A percentile compares a stretch with the other conserved stretches of the same genome.
Evolutionary conservation across 1,284 basidiomycete species (phyloP).

Genomic region (Dichomitus squalens): DNA sequence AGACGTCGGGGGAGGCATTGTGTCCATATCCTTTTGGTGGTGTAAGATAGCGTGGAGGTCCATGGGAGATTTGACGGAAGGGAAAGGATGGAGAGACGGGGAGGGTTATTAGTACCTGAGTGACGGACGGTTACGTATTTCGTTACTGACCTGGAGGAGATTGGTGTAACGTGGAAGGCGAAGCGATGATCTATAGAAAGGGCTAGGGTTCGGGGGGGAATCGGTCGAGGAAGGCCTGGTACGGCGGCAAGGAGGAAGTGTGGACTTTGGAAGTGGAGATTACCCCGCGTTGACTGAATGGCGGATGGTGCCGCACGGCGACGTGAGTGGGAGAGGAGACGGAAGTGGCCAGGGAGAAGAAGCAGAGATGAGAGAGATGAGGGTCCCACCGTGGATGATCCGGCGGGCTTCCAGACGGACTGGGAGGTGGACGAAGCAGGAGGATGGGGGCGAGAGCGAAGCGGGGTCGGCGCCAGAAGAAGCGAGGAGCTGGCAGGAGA

Average conservation of each 20-base stretch:
- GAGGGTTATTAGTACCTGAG: constrained; percentile 21
- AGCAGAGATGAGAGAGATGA: constrained; percentile 9
- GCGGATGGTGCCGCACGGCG: neutral
- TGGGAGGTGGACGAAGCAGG: constrained; percentile 2
- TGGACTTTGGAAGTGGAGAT: constrained; percentile 13
- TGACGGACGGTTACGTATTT: constrained; percentile 8
- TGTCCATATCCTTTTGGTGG: constrained; percentile 24
- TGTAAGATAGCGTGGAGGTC: constrained; percentile 20
- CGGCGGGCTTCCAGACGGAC: constrained; percentile 14
- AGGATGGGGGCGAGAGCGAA: constrained; percentile 5
- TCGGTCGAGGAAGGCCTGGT: constrained; percentile 12
- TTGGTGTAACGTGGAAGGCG: constrained; percentile 1
- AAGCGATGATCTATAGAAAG: constrained; percentile 20
- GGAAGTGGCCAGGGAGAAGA: constrained; percentile 10
- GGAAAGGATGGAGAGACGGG: constrained; percentile 1
- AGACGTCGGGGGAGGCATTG: constrained; percentile 28
- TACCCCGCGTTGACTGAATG: constrained; percentile 21
- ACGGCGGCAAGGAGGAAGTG: constrained; percentile 15
- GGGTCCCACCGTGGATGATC: constrained; percentile 23
- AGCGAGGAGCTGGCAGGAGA: neutral
- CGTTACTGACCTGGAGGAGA: constrained; percentile 16
- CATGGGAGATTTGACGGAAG: constrained; percentile 13
- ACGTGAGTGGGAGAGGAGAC: constrained; percentile 13
- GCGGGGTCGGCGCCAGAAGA: constrained; percentile 15
- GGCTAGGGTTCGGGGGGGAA: constrained; percentile 19